phyloP scores from a whole-genome alignment of 1,284 basidiomycete genomes.

The Leccinum pachyderme region DNA sequence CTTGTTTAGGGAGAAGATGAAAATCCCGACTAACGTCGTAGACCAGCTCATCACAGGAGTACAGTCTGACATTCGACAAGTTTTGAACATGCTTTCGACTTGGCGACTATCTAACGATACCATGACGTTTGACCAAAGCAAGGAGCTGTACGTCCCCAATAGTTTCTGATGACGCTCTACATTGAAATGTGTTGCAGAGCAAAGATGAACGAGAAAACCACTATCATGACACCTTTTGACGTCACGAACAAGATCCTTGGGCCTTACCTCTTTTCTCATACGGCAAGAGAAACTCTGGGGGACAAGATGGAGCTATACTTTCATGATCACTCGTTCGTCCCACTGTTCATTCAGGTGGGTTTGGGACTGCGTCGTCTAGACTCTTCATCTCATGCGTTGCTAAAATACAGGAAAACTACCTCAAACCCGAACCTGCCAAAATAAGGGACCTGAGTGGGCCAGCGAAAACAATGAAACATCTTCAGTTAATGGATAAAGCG shows the following conservation, averaged over 20 bases:
- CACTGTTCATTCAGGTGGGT: slow-evolving; percentile 87
- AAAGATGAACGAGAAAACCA: slow-evolving; percentile 90
- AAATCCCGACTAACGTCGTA: slow-evolving; percentile 85
- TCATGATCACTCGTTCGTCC: slow-evolving; percentile 92
- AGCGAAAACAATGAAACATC: slow-evolving; percentile 65
- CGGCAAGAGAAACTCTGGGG: slow-evolving; percentile 76
- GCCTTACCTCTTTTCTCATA: slow-evolving; percentile 86
- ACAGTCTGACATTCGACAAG: slow-evolving; percentile 94
- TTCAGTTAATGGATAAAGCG: slow-evolving; percentile 85
- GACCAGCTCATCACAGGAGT: slow-evolving; percentile 89
- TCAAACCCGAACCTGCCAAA: slow-evolving; percentile 76
- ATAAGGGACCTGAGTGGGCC: slow-evolving; percentile 59
- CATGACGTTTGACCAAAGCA: slow-evolving; percentile 91
- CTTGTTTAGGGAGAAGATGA: slow-evolving; percentile 81
- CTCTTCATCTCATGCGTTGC: background rate
- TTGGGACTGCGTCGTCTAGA: background rate
- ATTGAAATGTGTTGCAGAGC: slow-evolving; percentile 46
- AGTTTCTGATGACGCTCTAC: background rate
- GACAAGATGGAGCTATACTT: slow-evolving; percentile 98
- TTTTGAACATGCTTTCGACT: slow-evolving; percentile 97
- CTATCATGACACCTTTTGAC: slow-evolving; percentile 88
- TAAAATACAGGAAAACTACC: slow-evolving; percentile 79
- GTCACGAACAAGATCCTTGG: slow-evolving; percentile 84
- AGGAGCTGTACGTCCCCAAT: slow-evolving; percentile 65
- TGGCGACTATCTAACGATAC: slow-evolving; percentile 80